Evolutionary conservation across 2,329 filamentous ascomycete species (phyloP).

Genomic region (Clarireedia hainanense): DNA sequence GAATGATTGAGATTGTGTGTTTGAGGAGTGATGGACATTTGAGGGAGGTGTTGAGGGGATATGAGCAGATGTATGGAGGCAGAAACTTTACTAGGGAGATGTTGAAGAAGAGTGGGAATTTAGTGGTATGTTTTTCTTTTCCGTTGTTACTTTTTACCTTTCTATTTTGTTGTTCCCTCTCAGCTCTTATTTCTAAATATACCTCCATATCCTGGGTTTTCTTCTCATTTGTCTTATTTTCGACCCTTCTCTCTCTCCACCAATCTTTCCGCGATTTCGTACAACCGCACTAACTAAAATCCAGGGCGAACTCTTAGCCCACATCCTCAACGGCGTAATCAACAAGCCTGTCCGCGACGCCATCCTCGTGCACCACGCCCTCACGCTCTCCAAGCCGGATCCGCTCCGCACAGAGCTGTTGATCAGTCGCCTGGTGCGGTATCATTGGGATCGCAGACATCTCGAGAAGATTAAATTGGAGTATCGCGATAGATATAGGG

Average conservation of each 20-base stretch:
- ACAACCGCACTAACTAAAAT: no score
- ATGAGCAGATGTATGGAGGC: constrained; percentile 58
- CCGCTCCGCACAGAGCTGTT: constrained; percentile 74
- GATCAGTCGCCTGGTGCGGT: constrained; percentile 76
- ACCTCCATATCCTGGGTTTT: neutral
- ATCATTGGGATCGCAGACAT: constrained; percentile 88
- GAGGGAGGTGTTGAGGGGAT: constrained; percentile 67
- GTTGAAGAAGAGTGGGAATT: constrained; percentile 79
- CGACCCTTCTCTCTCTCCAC: neutral
- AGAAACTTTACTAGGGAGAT: constrained; percentile 85
- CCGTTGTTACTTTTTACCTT: neutral
- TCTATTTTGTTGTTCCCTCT: neutral
- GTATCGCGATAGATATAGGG: constrained; percentile 69
- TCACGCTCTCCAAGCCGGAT: constrained; percentile 60
- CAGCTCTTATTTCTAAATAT: no score
- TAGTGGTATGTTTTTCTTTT: constrained; percentile 70
- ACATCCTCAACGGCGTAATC: constrained; percentile 94
- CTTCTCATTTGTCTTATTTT: neutral
- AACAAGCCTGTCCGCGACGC: constrained; percentile 92
- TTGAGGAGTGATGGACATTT: constrained; percentile 75
- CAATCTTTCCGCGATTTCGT: no score
- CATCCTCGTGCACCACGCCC: constrained; percentile 81
- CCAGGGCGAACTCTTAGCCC: constrained; percentile 87
- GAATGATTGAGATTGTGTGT: constrained; percentile 81
- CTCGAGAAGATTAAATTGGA: constrained; percentile 71